phyloP scores from a whole-genome alignment of 2,329 filamentous ascomycete genomes.

The Gliomastix tumulicola region DNA sequence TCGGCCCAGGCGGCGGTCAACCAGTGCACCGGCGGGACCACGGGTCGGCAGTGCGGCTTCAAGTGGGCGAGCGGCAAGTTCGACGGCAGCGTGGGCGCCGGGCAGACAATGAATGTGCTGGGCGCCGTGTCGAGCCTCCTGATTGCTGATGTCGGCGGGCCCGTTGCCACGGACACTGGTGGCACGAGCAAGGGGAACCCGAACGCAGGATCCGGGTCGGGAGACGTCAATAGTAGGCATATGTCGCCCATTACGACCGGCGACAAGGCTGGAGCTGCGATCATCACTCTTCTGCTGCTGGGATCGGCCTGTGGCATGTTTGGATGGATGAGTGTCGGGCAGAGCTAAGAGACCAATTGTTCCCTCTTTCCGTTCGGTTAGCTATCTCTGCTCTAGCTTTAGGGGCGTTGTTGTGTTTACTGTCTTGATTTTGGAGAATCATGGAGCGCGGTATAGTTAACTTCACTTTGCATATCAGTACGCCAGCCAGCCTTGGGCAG shows the following conservation, averaged over 20 bases:
- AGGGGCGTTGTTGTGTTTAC: no score
- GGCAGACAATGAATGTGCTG: slow-evolving; percentile 49
- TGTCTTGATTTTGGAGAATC: no score
- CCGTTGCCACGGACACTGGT: slow-evolving; percentile 35
- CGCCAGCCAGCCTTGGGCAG: no score
- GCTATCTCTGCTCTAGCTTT: no score
- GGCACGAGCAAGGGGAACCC: slow-evolving; percentile 34
- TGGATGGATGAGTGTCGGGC: slow-evolving; percentile 35
- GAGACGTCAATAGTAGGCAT: not conserved
- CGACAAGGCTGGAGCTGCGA: slow-evolving; percentile 33
- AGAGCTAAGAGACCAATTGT: not conserved
- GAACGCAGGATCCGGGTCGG: slow-evolving; percentile 18
- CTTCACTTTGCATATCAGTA: no score
- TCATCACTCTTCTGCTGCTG: slow-evolving; percentile 38
- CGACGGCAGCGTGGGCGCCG: slow-evolving; percentile 45
- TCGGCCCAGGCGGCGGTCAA: slow-evolving; percentile 54
- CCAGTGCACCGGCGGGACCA: slow-evolving; percentile 53
- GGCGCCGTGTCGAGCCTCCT: slow-evolving; percentile 43
- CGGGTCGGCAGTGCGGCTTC: slow-evolving; percentile 56
- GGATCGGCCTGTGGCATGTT: slow-evolving; percentile 31
- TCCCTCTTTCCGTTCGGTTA: no score
- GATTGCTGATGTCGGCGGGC: slow-evolving; percentile 23
- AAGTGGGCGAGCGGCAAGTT: slow-evolving; percentile 43
- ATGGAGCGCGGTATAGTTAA: no score
- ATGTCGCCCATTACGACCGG: slow-evolving; percentile 2